Evolutionary conservation across 306 rosid species (phyloP).

Genomic region (Mimosa bimucronata): DNA sequence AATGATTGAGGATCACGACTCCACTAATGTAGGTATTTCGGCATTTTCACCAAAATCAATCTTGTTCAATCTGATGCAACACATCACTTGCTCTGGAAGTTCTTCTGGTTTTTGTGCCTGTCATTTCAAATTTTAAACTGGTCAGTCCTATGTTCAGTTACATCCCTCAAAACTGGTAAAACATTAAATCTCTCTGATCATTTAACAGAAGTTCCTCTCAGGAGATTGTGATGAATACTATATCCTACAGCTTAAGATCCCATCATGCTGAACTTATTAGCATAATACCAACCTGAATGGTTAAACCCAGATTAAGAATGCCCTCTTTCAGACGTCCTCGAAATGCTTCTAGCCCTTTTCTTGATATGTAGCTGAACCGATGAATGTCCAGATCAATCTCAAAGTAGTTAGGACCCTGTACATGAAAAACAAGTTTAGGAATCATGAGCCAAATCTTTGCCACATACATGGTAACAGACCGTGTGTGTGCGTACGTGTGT

Average conservation of each 20-base stretch:
- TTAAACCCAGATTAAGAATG: slow-evolving; percentile 73
- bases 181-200: not conserved
- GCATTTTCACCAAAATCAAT: slow-evolving; percentile 74
- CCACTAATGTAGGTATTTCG: slow-evolving; percentile 69
- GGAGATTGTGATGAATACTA: not conserved
- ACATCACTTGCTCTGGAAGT: slow-evolving; percentile 85
- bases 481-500: too few relatives aligned
- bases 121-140: not conserved
- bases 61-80: slow-evolving; percentile 91
- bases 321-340: slow-evolving; percentile 81
- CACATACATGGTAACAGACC: not conserved
- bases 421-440: slow-evolving; percentile 12
- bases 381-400: slow-evolving; percentile 98
- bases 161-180: not conserved
- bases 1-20: slow-evolving; percentile 53
- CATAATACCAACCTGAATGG: slow-evolving; percentile 72
- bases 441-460: slow-evolving; percentile 2
- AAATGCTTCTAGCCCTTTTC: slow-evolving; percentile 91
- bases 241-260: not conserved
- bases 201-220: not conserved
- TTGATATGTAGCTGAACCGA: slow-evolving; percentile 91
- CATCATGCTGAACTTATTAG: not conserved
- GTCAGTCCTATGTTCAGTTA: slow-evolving; percentile 7
- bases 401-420: slow-evolving; percentile 85
- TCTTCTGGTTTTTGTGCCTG: slow-evolving; percentile 96